phyloP scores from a whole-genome alignment of 805 yeast genomes.

The Cyberlindnera euphorbiae region DNA sequence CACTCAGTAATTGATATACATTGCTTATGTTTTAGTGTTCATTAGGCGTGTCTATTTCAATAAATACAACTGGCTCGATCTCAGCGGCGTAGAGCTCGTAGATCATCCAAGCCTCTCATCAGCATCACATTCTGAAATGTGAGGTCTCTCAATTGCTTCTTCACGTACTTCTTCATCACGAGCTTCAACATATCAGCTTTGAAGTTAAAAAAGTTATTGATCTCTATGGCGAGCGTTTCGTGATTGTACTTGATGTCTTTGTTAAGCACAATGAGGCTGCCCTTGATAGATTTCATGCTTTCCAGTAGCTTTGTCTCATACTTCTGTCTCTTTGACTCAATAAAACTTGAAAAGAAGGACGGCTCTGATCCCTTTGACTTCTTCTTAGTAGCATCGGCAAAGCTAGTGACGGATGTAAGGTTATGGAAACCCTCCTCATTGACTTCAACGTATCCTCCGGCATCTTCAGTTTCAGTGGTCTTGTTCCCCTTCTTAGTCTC shows the following conservation, averaged over 20 bases:
- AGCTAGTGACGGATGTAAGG: slow-evolving; percentile 21
- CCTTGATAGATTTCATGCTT: slow-evolving; percentile 37
- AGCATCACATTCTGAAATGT: slow-evolving; percentile 21
- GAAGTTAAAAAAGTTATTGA: slow-evolving; percentile 53
- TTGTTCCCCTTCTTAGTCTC: slow-evolving; percentile 12
- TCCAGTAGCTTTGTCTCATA: slow-evolving; percentile 39
- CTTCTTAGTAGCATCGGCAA: slow-evolving; percentile 6
- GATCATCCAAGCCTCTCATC: slow-evolving; percentile 14
- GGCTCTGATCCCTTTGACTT: slow-evolving; percentile 19
- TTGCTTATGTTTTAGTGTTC: not conserved
- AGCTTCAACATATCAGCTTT: slow-evolving; percentile 37
- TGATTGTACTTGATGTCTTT: slow-evolving; percentile 47
- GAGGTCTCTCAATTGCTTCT: slow-evolving; percentile 26
- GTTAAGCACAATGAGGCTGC: slow-evolving; percentile 39
- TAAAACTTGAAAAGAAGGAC: slow-evolving; percentile 31
- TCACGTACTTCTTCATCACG: slow-evolving; percentile 32
- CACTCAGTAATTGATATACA: slow-evolving; percentile 2
- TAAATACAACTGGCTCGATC: not conserved
- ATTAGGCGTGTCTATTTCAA: slow-evolving; percentile 1
- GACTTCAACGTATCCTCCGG: slow-evolving; percentile 22
- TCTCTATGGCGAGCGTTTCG: slow-evolving; percentile 58
- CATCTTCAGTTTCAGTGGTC: slow-evolving; percentile 4
- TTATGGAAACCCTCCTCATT: slow-evolving; percentile 23
- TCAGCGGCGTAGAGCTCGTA: slow-evolving; percentile 3
- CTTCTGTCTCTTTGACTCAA: slow-evolving; percentile 48